Evolutionary conservation across 2,329 filamentous ascomycete genomes (phyloP), one percentile per base, ranked within the genome.

Genomic region (Macroventuria anomochaeta): DNA sequence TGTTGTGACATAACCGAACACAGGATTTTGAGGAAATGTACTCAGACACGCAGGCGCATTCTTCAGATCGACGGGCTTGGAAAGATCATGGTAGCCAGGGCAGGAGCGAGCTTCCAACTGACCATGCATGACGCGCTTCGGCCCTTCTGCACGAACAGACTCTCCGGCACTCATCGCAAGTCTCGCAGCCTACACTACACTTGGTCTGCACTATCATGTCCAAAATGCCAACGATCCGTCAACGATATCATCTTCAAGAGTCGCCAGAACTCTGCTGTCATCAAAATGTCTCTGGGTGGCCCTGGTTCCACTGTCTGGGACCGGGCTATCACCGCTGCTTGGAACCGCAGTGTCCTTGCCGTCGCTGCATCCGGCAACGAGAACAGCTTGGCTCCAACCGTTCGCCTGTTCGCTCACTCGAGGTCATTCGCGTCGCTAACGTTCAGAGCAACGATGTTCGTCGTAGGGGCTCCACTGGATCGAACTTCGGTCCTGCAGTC

Each of bases 251-350:
- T 71, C 1, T 23, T 55, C 33, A 69, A 70, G 38, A 48, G 53
- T 8, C 69, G 69, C 43, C 55, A 61, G 12, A 66, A 58, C 42
- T 63, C 61, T 5, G 64, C 72, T 7, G 71, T 75, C 32, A 69
- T 76, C 59, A 76, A 74, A 60, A 66, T 77, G 63, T 75, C 72
- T 8, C 65, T 77, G 23, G 73, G 73, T 17, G 72, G 71, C 2
- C 12, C 44, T 2, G 64, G 57, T 0, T 70, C 63, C 3, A 58
- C 61, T 5, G 54, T 63, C 4, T 67, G 65, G 59, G 72, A 76
- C 43, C 61, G 61, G 13, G 74, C 74, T 18, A 67, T 76, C 50
- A 67, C 64, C 4, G 63, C 64, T 8, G 69, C 70, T 0, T 71
- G 64, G 57, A 53, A 57, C 11, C 57, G 60, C 20, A 74, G 75